Conservation (phyloP, 2,329 filamentous ascomycete species). For the Cercospora sp. region DNA sequence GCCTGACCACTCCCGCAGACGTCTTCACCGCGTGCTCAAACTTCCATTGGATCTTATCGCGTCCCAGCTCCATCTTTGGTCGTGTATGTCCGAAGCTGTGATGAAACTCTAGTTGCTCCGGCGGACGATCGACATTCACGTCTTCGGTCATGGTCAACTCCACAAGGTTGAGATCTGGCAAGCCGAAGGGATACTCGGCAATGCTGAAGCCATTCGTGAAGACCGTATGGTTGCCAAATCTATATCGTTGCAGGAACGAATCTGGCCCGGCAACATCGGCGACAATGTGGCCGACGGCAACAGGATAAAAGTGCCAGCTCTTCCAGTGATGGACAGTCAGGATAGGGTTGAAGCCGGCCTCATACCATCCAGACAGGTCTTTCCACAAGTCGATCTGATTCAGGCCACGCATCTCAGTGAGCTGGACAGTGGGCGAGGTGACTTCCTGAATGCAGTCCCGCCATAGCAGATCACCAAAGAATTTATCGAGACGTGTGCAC, state of each 20-base stretch:
- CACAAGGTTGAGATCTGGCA: slow-evolving; percentile 33
- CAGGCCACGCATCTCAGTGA: slow-evolving; percentile 32
- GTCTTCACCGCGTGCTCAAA: slow-evolving; percentile 30
- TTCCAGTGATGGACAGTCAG: slow-evolving; percentile 37
- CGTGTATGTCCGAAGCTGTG: slow-evolving; percentile 32
- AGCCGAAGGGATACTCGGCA: slow-evolving; percentile 30
- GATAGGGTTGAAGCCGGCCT: slow-evolving; percentile 30
- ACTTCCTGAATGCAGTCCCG: slow-evolving; percentile 33
- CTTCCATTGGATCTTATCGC: slow-evolving; percentile 33
- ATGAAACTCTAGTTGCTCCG: slow-evolving; percentile 28
- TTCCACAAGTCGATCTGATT: slow-evolving; percentile 35
- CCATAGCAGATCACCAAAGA: slow-evolving; percentile 34
- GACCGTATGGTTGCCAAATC: slow-evolving; percentile 30
- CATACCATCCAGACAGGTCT: slow-evolving; percentile 35
- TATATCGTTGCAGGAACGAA: slow-evolving; percentile 33
- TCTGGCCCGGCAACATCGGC: slow-evolving; percentile 33
- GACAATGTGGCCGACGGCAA: slow-evolving; percentile 29
- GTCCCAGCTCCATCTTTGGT: slow-evolving; percentile 28
- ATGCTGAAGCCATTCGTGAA: slow-evolving; percentile 36
- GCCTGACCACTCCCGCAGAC: slow-evolving; percentile 29
- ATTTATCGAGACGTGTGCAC: slow-evolving; percentile 28
- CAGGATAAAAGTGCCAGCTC: slow-evolving; percentile 33
- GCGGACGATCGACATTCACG: slow-evolving; percentile 22
- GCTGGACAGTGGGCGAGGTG: slow-evolving; percentile 32
- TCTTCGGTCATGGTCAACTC: slow-evolving; percentile 34